Conservation (phyloP, 1,284 basidiomycete species). For the Garcileccinum viscosum region DNA sequence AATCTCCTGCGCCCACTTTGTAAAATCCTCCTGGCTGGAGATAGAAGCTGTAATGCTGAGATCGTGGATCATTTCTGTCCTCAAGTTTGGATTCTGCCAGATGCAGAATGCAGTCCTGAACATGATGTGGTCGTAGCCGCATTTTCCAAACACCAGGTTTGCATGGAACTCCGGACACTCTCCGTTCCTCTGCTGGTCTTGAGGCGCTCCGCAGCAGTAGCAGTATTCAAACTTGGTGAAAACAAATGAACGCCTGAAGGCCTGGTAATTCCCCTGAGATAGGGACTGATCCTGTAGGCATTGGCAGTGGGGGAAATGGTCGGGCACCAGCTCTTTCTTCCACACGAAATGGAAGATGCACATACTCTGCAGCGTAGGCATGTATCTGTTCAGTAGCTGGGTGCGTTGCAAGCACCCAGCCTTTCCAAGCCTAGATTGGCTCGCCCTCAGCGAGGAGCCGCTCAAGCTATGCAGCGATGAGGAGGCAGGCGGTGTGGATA, state of each 20-base stretch:
- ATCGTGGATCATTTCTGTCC: neutral
- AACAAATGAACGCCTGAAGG: neutral
- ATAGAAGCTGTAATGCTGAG: neutral
- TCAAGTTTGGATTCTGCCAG: neutral
- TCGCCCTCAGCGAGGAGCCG: neutral
- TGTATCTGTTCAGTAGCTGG: neutral
- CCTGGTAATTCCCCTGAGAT: neutral
- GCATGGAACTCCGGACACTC: neutral
- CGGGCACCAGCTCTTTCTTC: neutral
- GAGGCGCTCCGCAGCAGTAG: neutral
- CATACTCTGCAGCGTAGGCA: neutral
- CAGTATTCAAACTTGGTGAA: neutral
- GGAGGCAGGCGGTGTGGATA: neutral
- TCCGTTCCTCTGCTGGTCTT: neutral
- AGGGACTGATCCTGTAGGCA: neutral
- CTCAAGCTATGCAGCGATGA: neutral
- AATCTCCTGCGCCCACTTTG: neutral
- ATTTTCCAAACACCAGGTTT: neutral
- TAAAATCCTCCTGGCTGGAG: neutral
- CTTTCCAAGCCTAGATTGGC: neutral
- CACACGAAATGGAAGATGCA: slow-evolving; percentile 1
- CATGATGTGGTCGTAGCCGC: neutral
- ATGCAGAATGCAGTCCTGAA: neutral
- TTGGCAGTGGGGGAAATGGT: neutral
- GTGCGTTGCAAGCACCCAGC: neutral